Evolutionary conservation across 306 rosid species (phyloP).

Genomic region (Prinsepia uniflora): DNA sequence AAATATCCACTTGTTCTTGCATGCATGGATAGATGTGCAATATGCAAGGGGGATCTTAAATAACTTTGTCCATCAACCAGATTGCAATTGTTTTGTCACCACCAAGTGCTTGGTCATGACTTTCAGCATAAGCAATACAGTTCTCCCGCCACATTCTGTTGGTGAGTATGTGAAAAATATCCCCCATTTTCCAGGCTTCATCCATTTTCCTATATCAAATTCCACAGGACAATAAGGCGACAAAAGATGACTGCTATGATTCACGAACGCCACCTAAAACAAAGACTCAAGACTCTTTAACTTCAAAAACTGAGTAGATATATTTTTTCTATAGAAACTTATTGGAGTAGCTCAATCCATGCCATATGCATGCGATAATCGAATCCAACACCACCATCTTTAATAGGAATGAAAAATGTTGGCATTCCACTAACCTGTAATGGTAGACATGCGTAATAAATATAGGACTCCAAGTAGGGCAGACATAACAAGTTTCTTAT

Average conservation of each 20-base stretch:
- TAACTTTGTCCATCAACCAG: constrained; percentile 99
- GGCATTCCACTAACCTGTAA: constrained; percentile 99
- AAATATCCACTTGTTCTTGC: neutral
- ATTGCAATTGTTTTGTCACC: constrained; percentile 98
- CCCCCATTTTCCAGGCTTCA: constrained; percentile 82
- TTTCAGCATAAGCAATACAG: constrained; percentile 91
- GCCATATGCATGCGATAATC: constrained; percentile 98
- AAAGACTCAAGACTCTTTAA: neutral
- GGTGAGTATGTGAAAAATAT: constrained; percentile 69
- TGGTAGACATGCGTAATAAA: constrained; percentile 15
- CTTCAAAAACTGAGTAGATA: neutral
- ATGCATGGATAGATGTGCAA: neutral
- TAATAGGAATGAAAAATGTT: constrained; percentile 75
- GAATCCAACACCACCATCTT: constrained; percentile 90
- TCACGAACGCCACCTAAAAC: neutral
- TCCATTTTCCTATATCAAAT: constrained; percentile 55
- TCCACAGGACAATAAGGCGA: neutral
- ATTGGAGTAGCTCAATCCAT: constrained; percentile 96
- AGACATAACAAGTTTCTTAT: neutral
- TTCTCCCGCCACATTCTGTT: constrained; percentile 97
- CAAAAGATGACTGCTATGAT: neutral
- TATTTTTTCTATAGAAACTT: constrained; percentile 23
- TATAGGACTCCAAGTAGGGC: neutral
- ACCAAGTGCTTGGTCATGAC: constrained; percentile 99
- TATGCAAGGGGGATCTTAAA: neutral